phyloP scores from a whole-genome alignment of 305 asterid genomes.

The Andrographis paniculata region DNA sequence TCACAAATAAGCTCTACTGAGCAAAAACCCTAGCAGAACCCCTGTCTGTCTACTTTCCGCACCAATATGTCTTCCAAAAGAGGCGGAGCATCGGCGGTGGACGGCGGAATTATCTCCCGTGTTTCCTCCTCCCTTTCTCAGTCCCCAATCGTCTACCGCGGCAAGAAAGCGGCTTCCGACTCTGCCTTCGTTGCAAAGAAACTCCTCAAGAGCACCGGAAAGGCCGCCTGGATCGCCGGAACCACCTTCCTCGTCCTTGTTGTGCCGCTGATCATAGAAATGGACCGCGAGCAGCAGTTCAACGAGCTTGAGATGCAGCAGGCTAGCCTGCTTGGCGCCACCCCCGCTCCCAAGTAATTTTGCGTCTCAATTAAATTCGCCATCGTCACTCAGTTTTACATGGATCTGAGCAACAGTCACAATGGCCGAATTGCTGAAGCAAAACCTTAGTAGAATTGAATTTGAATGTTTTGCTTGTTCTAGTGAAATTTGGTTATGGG shows the following conservation, averaged over 20 bases:
- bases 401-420: too few relatives aligned
- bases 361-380: too few relatives aligned
- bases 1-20: too few relatives aligned
- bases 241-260: slow-evolving; percentile 66
- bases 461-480: too few relatives aligned
- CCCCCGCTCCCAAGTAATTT: slow-evolving; percentile 28
- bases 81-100: slow-evolving; percentile 11
- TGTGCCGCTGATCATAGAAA: slow-evolving; percentile 76
- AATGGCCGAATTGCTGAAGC: too few relatives aligned
- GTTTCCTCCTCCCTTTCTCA: slow-evolving; percentile 31
- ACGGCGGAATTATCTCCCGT: slow-evolving; percentile 31
- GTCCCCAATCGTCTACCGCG: slow-evolving; percentile 56
- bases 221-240: slow-evolving; percentile 74
- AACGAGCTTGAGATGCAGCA: slow-evolving; percentile 76
- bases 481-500: too few relatives aligned
- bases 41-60: not conserved
- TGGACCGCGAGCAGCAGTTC: slow-evolving; percentile 81
- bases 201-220: slow-evolving; percentile 69
- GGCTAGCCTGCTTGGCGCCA: slow-evolving; percentile 66
- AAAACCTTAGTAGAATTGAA: too few relatives aligned
- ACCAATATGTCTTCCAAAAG: slow-evolving; percentile 20
- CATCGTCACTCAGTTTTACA: too few relatives aligned
- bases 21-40: not conserved
- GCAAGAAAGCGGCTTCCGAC: slow-evolving; percentile 64
- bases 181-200: slow-evolving; percentile 58